phyloP scores from a whole-genome alignment of 257 asterid species.

The Capsicum chinense region DNA sequence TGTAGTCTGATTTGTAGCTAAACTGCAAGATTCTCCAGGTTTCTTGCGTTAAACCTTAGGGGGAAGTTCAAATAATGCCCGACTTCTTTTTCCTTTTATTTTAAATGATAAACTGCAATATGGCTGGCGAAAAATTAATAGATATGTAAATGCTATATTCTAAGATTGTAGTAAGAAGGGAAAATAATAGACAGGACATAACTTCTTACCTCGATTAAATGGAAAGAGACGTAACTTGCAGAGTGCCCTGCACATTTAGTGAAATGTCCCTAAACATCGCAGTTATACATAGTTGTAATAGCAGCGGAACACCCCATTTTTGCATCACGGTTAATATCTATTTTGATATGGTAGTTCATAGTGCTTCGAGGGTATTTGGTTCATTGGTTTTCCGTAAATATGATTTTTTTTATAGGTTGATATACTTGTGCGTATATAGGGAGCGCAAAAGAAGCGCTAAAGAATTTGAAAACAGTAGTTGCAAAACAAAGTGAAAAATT shows the following conservation, averaged over 20 bases:
- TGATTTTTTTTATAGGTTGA: not conserved
- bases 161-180: conserved; percentile 19
- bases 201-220: conserved; percentile 16
- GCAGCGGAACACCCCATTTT: not conserved
- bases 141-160: conserved; percentile 5
- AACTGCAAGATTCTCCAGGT: not conserved
- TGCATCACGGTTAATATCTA: not conserved
- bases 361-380: not conserved
- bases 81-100: not conserved
- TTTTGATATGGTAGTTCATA: not conserved
- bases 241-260: not conserved
- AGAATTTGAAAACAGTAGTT: not conserved
- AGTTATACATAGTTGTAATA: not conserved
- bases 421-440: not conserved
- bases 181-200: not conserved
- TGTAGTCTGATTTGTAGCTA: conserved; percentile 9
- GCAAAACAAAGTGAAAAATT: not conserved
- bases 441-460: not conserved
- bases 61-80: conserved; percentile 6
- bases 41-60: not conserved
- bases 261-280: not conserved
- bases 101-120: not conserved
- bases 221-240: not conserved
- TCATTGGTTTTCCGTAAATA: not conserved
- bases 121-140: not conserved